Conservation (phyloP, 208 protist species). For the Porcisia hertigi region DNA sequence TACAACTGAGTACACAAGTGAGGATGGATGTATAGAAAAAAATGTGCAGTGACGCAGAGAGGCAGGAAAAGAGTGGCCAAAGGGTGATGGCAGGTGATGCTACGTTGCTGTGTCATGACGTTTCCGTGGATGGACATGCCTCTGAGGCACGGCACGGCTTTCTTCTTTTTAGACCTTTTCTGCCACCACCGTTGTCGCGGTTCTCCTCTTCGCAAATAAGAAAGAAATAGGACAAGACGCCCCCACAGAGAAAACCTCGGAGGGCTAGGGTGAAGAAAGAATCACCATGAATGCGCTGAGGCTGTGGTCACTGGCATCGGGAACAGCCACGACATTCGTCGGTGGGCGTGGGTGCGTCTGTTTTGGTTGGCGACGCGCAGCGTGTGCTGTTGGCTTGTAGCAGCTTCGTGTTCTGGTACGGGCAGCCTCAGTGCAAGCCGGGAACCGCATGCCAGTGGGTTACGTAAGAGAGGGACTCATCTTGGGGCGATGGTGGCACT, state of each 20-base stretch:
- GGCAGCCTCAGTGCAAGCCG: background rate
- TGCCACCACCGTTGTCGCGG: background rate
- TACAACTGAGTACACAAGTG: background rate
- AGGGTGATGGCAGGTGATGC: background rate
- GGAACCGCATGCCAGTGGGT: background rate
- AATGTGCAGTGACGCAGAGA: background rate
- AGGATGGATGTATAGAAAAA: slow-evolving; percentile 1
- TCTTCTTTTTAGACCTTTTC: background rate
- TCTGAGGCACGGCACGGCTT: background rate
- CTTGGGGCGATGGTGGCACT: background rate
- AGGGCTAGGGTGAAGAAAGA: background rate
- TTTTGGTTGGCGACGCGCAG: too few relatives aligned
- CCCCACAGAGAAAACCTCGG: background rate
- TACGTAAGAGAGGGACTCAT: too few relatives aligned
- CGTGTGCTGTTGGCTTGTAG: background rate
- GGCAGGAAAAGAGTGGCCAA: background rate
- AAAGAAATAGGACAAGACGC: background rate
- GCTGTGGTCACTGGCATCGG: background rate
- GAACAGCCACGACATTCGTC: background rate
- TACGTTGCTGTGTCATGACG: too few relatives aligned
- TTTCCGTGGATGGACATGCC: background rate
- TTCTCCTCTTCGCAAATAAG: background rate
- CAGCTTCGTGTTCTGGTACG: too few relatives aligned
- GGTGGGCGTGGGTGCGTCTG: background rate
- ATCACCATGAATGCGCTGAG: background rate